Base-by-base conservation (phyloP, 2,329 filamentous ascomycete genomes). In the Escovopsis weberi region DNA sequence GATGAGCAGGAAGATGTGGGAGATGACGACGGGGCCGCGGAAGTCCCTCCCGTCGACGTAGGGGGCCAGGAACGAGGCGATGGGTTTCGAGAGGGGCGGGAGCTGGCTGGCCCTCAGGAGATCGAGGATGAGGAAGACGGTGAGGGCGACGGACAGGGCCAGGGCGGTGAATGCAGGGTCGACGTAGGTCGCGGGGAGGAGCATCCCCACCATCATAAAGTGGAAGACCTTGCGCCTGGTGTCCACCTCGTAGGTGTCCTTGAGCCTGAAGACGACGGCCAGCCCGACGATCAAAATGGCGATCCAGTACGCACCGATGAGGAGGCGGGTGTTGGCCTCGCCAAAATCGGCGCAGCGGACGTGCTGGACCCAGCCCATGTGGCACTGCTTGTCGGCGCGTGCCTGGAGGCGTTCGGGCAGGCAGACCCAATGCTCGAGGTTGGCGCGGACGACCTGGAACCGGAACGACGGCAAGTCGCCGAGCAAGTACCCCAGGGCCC, bases 221-320 rank as follows among this genome's bases (percentile, higher is more conserved):
- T 98, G 91, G 59, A 98, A 98, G 23, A 96, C 85, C 61, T 98
- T 98, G 40, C 91, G 79, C 40, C 91, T 77, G 1, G 91, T 98
- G 62, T 98, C 91, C 38, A 98, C 89, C 62, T 95, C 88, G 50
- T 84, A 88, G 40, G 85, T 68, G 3, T 78, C 68, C 35, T 82
- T 84, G 33, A 94, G 72, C 36, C 72, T 75, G 41, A 91, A 75
- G 7, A 95, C 85, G 4, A 84, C 69, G 9, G 78, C 64, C 33
- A 96, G 70, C 1, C 89, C 91, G 1, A 77, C 57, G 12, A 74
- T 57, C 12, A 96, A 72, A 43, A 93, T 76, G 4, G 62, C 51
- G 1, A 80, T 50, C 69, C 82, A 96, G 67, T 94, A 94, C 4
- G 61, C 74, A 43, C 74, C 74, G 15, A 96, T 66, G 4, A 83